Conservation (phyloP, 306 rosid genomes). For the Cicer arietinum region DNA sequence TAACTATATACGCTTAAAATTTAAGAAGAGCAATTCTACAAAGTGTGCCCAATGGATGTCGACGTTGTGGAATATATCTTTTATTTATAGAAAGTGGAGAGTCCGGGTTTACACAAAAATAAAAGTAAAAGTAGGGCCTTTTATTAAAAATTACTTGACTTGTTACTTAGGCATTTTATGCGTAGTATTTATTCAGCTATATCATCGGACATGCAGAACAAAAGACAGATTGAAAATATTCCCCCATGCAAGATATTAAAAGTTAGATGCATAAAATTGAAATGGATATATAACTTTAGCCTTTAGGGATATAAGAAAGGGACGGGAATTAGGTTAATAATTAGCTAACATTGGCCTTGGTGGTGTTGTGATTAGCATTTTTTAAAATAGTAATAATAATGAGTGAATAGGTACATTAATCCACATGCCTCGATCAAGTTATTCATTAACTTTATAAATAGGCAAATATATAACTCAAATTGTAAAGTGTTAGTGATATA, state of each 20-base stretch:
- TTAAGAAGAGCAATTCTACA: conserved; percentile 13
- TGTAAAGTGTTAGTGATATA: too few relatives aligned
- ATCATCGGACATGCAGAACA: conserved; percentile 46
- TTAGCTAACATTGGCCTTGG: conserved; percentile 9
- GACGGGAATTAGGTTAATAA: conserved; percentile 12
- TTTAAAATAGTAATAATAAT: too few relatives aligned
- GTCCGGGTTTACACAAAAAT: conserved; percentile 44
- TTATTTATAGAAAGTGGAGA: conserved; percentile 37
- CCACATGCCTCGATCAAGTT: too few relatives aligned
- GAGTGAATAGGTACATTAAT: too few relatives aligned
- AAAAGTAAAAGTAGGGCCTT: conserved; percentile 35
- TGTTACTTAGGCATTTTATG: conserved; percentile 39
- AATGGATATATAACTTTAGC: conserved; percentile 40
- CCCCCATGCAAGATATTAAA: conserved; percentile 45
- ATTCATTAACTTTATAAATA: too few relatives aligned
- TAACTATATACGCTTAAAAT: conserved; percentile 5
- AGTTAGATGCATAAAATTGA: conserved; percentile 31
- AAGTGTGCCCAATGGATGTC: conserved; percentile 38
- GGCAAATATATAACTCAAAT: too few relatives aligned
- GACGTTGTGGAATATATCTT: conserved; percentile 49
- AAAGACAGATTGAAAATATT: conserved; percentile 51
- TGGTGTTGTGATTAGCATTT: conserved; percentile 34
- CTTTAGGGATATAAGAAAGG: conserved; percentile 41
- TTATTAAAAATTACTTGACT: conserved; percentile 15
- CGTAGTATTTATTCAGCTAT: conserved; percentile 37